Percentiles rank a stretch among this genome's conserved stretches.
Conservation (phyloP, 163 green algal species). For the Trebouxia gelatinosa region DNA sequence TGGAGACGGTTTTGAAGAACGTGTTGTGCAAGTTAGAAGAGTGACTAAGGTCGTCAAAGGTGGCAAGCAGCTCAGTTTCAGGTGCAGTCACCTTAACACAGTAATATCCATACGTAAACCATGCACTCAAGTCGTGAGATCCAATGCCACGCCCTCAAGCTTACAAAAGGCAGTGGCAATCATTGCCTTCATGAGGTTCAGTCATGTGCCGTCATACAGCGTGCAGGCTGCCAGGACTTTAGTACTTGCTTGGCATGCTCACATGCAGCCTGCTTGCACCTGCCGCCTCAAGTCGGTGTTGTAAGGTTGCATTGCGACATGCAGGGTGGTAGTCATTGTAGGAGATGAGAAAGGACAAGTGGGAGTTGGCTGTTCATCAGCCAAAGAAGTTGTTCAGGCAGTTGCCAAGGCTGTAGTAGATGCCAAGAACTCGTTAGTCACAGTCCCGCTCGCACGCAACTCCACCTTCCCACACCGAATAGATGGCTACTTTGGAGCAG, state of each 20-base stretch:
- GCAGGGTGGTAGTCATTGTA: constrained; percentile 74
- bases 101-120: no score
- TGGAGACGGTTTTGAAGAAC: constrained; percentile 36
- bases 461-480: constrained; percentile 83
- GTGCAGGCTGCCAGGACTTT: no score
- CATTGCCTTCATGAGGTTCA: no score
- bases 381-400: constrained; percentile 83
- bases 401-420: constrained; percentile 73
- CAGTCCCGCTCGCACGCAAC: constrained; percentile 67
- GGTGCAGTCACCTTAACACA: constrained; percentile 44
- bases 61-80: constrained; percentile 93
- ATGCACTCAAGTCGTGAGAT: no score
- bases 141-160: no score
- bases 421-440: constrained; percentile 74
- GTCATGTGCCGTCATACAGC: no score
- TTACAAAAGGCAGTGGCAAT: no score
- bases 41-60: constrained; percentile 96
- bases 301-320: no score
- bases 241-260: no score
- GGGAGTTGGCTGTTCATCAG: constrained; percentile 83
- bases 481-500: constrained; percentile 80
- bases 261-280: no score
- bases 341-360: constrained; percentile 85
- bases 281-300: no score
- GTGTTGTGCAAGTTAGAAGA: constrained; percentile 55